Evolutionary conservation across 371 early-diverging fungal genomes (phyloP), one percentile per base, ranked within the genome.

Genomic region (Zopfochytrium polystomum): DNA sequence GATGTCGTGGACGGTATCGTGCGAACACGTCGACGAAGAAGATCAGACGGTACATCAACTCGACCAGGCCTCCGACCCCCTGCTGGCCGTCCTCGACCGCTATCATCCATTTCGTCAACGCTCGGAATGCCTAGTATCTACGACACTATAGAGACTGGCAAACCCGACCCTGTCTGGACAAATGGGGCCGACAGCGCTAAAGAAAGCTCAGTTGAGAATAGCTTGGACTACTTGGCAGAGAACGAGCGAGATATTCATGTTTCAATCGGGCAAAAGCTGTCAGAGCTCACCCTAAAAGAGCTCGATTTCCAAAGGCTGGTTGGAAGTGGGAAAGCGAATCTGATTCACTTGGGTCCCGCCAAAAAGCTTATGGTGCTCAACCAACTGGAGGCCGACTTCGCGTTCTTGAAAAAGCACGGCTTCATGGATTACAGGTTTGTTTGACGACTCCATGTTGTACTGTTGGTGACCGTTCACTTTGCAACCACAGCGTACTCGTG

Each of bases 381-480:
- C 0, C 80, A 80, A 55, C 51, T 83, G 30, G 68, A 75, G 43
- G 58, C 65, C 5, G 84, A 83, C 56, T 65, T 78, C 9, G 66
- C 59, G 15, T 46, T 83, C 58, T 64, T 83, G 31, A 70, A 74
- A 33, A 65, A 68, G 44, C 71, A 74, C 60, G 76, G 66, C 34
- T 80, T 83, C 32, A 83, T 83, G 84, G 84, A 83, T 52, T 83
- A 83, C 65, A 80, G 78, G 76, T 73, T 59, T 57, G 53, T 32
- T 59, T 38, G 42, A 5, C 7, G 42, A 26, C 29, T 18, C 22
- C 30, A 9, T 18, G 9, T 42, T 55, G 13, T 11, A 18, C 26
- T 20, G n/a, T 32, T 54, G 7, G 32, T 32, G 29, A 18, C 20
- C n/a, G 1, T 52, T 52, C 0, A 11, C 15, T 42, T 30, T 43